Percentiles rank a stretch among this genome's conserved stretches.
These are phyloP conservation scores for Mortierella sp. DNA, from an alignment of 371 early-diverging fungal genomes.

Conservation along the genomic window DNA sequence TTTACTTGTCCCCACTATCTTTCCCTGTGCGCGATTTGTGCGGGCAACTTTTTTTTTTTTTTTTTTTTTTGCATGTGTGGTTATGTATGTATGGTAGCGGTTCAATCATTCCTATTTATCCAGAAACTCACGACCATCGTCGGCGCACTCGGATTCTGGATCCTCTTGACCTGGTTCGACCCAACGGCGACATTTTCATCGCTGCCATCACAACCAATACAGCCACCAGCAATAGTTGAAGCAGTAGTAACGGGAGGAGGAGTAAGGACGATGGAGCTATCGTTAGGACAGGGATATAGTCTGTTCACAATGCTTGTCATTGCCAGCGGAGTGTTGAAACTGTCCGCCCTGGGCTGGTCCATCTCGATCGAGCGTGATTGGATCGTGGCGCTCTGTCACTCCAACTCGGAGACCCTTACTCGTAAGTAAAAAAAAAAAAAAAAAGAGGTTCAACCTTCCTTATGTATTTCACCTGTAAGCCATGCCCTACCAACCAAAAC, in stretches of 20 bases:
- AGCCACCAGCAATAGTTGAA: neutral
- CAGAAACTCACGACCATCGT: constrained; percentile 45
- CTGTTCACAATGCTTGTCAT: constrained; percentile 45
- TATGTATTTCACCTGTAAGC: neutral
- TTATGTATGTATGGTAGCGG: too few species aligned
- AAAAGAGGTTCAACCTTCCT: neutral
- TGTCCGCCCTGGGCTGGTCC: constrained; percentile 59
- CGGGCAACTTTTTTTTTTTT: neutral
- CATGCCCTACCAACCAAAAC: too few species aligned
- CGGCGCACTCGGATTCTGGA: constrained; percentile 51
- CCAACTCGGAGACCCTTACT: constrained; percentile 46
- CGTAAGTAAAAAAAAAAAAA: constrained; percentile 28
- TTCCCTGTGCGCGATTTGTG: neutral
- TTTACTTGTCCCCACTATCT: neutral
- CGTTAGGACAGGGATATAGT: constrained; percentile 28
- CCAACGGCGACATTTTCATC: constrained; percentile 7
- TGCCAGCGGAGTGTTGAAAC: constrained; percentile 52
- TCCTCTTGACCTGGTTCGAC: constrained; percentile 46
- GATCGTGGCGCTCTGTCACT: constrained; percentile 59
- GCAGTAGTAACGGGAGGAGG: neutral
- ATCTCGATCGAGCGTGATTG: constrained; percentile 66
- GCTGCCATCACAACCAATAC: neutral
- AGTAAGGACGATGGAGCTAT: neutral
- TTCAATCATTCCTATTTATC: constrained; percentile 31
- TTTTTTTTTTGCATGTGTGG: too few species aligned